phyloP scores from a whole-genome alignment of 2,329 filamentous ascomycete species.

The Lasiodiplodia sp. region DNA sequence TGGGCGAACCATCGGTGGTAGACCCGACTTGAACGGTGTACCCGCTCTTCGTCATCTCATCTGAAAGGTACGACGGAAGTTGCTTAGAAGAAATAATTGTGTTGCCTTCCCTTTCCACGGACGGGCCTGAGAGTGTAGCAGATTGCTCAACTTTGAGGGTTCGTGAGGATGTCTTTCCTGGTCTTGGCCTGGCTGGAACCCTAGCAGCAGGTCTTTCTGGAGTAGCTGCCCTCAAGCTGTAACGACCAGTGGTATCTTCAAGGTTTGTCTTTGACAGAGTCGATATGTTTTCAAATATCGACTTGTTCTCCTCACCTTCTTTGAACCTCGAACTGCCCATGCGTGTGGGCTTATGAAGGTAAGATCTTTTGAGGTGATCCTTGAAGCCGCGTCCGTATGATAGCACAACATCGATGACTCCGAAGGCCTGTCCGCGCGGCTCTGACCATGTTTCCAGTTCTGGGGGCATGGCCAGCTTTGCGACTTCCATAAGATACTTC shows the following conservation, averaged over 20 bases:
- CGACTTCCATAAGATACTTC: slow-evolving; percentile 49
- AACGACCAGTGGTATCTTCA: neutral
- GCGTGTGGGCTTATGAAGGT: slow-evolving; percentile 11
- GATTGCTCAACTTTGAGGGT: neutral
- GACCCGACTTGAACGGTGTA: neutral
- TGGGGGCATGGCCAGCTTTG: slow-evolving; percentile 48
- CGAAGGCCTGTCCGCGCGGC: slow-evolving; percentile 41
- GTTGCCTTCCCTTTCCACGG: neutral
- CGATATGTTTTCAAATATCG: neutral
- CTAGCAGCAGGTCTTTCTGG: neutral
- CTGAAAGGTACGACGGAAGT: slow-evolving; percentile 4
- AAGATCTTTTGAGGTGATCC: neutral
- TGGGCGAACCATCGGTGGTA: too few relatives aligned
- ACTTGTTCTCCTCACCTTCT: neutral
- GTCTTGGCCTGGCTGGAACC: neutral
- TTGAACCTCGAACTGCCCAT: slow-evolving; percentile 3
- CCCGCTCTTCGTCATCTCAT: neutral
- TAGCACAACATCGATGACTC: slow-evolving; percentile 47
- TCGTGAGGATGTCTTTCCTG: neutral
- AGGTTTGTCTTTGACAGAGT: too few relatives aligned
- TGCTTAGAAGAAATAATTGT: neutral
- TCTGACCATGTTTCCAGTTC: slow-evolving; percentile 42
- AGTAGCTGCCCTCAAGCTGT: neutral
- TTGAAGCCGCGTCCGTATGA: slow-evolving; percentile 31
- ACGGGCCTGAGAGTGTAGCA: neutral